Evolutionary conservation across 1,284 basidiomycete species (phyloP), one percentile per base, ranked within the genome.

Genomic region (Hymenochaete sp.): DNA sequence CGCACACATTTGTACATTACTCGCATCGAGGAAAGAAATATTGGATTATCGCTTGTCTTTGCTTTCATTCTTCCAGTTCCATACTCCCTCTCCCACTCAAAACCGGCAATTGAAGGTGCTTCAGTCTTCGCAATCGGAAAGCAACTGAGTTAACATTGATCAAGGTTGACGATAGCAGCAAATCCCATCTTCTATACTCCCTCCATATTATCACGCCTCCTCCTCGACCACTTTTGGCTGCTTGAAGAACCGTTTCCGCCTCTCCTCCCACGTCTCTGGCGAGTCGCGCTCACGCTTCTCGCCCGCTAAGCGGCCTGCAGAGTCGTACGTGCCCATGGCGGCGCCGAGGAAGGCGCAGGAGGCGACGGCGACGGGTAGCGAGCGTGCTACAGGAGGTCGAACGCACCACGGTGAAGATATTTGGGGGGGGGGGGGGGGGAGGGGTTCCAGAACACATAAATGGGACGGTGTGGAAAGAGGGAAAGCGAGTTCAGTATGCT

Each of bases 301-400:
- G 29, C 76, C 76, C 14, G 66, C 62, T 45, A 86, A 62, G 52
- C 73, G 71, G 48, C 91, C 90, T 42, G 85, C 78, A 54, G 85
- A 89, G 57, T 93, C 83, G 60, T 88, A 91, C 32, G 81, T 77
- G 35, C 90, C 93, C 59, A 93, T 77, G 10, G 83, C 72, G 5
- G 82, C 79, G 45, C 85, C 92, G 47, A 95, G 70, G 45, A 86
- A 72, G 4, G 76, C 82, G 60, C 91, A 95, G 28, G 82, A 80
- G 37, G 80, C 89, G 31, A 91, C 57, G 41, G 89, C 92, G 58
- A 85, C 69, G 10, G 93, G 93, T 52, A 96, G 57, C 19, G 92
- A 96, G 53, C 87, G 79, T 44, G 78, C 90, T 92, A 55, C 26
- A 47, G 31, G 42, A n/a, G 35, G 28, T n/a, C 28, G 32, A 49